phyloP scores from a whole-genome alignment of 1,139 yeast genomes.

The Spathaspora sp. region DNA sequence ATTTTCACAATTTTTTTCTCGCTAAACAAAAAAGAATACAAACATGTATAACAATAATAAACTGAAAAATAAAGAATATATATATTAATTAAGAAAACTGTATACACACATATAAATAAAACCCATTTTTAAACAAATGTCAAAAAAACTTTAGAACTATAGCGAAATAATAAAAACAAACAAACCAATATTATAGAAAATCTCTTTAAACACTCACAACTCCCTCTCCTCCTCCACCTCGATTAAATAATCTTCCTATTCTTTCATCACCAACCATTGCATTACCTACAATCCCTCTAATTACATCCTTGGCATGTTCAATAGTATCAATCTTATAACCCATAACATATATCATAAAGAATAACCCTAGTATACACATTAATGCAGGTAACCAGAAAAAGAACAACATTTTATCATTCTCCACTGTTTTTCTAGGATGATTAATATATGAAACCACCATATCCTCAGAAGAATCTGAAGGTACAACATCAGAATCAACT shows the following conservation, averaged over 20 bases:
- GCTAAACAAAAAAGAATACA: conserved; percentile 1
- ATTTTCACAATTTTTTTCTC: not conserved
- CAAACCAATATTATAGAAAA: not conserved
- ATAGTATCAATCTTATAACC: conserved; percentile 47
- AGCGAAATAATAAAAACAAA: conserved; percentile 1
- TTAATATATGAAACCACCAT: conserved; percentile 55
- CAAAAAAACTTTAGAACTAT: conserved; percentile 1
- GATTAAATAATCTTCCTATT: conserved; percentile 55
- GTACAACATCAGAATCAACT: conserved; percentile 17
- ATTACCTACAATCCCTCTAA: conserved; percentile 57
- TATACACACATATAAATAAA: not conserved
- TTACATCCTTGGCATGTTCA: conserved; percentile 44
- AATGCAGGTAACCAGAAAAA: conserved; percentile 86
- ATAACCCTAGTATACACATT: conserved; percentile 50
- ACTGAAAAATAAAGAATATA: not conserved
- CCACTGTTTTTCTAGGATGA: conserved; percentile 62
- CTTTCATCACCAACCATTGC: conserved; percentile 70
- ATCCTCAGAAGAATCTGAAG: conserved; percentile 53
- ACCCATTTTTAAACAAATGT: conserved; percentile 2
- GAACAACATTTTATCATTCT: conserved; percentile 80
- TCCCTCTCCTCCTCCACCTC: conserved; percentile 16
- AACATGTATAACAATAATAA: not conserved
- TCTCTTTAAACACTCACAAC: not conserved
- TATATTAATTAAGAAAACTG: conserved; percentile 3
- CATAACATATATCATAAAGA: conserved; percentile 50